Conservation (phyloP, 306 rosid species). For the Vicia sativa region DNA sequence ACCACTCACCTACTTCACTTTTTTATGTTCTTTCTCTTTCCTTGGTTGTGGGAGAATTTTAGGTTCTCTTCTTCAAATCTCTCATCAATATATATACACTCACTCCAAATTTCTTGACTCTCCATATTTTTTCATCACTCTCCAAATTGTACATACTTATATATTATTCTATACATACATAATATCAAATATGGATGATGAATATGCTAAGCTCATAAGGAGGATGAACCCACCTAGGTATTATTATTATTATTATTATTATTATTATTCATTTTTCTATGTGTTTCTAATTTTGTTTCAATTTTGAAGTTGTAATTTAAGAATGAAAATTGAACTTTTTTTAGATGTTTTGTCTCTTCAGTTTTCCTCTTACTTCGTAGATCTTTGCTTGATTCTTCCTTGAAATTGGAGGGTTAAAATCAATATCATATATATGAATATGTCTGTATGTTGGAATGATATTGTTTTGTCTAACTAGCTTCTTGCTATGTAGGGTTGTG, state of each 20-base stretch:
- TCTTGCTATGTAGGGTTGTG: slow-evolving; percentile 74
- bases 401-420: not conserved
- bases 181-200: slow-evolving; percentile 44
- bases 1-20: slow-evolving; percentile 36
- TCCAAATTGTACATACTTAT: slow-evolving; percentile 9
- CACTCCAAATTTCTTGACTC: not conserved
- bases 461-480: slow-evolving; percentile 37
- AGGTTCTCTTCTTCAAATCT: slow-evolving; percentile 8
- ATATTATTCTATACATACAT: not conserved
- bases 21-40: slow-evolving; percentile 29
- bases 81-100: slow-evolving; percentile 1
- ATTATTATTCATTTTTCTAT: too few species aligned
- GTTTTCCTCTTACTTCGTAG: not conserved
- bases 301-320: too few species aligned
- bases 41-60: slow-evolving; percentile 33
- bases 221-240: slow-evolving; percentile 53
- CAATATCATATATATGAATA: slow-evolving; percentile 6
- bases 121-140: slow-evolving; percentile 20
- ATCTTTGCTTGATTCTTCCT: slow-evolving; percentile 24
- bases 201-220: slow-evolving; percentile 53
- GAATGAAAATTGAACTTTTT: too few species aligned
- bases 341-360: slow-evolving; percentile 14
- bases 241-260: not conserved
- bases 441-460: slow-evolving; percentile 8
- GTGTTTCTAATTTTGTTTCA: too few species aligned